A percentile compares a stretch with the other conserved stretches of the same genome.
Evolutionary conservation across 441 rosid genomes (phyloP).

Genomic region (Theobroma grandiflorum): DNA sequence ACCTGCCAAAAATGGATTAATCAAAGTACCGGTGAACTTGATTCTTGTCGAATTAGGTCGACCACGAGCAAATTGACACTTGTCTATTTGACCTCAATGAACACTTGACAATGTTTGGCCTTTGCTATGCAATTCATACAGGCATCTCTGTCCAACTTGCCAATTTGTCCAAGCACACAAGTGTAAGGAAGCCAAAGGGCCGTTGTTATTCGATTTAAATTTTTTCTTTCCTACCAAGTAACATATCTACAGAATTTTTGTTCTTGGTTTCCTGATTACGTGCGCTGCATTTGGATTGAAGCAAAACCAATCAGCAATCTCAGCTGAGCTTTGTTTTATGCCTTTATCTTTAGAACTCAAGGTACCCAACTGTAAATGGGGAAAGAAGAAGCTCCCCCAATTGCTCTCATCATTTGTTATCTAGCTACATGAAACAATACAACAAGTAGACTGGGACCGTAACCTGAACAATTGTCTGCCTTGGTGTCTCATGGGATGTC

Average conservation of each 20-base stretch:
- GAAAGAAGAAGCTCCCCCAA: background rate
- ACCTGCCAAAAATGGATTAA: background rate
- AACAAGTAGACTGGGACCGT: background rate
- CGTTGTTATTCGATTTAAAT: background rate
- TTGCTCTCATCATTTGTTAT: background rate
- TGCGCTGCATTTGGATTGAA: background rate
- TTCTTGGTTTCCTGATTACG: too few species aligned
- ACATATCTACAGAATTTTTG: too few species aligned
- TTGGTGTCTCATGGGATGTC: slow-evolving; percentile 23
- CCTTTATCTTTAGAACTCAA: background rate
- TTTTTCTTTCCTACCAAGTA: too few species aligned
- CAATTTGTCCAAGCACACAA: background rate
- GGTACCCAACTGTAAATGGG: background rate
- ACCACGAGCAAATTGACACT: background rate
- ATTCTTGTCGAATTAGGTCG: background rate
- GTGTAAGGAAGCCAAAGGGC: background rate
- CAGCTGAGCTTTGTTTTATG: background rate
- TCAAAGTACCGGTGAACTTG: background rate
- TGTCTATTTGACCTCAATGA: background rate
- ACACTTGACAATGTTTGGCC: background rate
- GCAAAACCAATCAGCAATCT: background rate
- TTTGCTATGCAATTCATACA: background rate
- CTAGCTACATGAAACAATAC: background rate
- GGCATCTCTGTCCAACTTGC: background rate
- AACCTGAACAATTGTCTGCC: background rate